Evolutionary conservation across 2,329 filamentous ascomycete species (phyloP).

Genomic region (Aspergillus sp.): DNA sequence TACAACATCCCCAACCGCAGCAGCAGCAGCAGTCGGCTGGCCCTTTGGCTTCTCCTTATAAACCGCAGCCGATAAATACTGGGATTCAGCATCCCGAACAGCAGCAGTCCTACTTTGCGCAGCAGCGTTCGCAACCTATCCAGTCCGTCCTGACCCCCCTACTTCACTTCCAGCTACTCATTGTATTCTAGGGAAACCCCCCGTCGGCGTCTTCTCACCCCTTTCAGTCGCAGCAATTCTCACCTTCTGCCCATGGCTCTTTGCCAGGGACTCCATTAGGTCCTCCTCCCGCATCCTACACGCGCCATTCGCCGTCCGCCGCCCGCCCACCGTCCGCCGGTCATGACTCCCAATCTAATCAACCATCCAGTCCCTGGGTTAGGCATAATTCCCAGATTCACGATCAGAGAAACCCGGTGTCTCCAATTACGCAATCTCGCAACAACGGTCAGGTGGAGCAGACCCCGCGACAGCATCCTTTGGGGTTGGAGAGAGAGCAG

Average conservation of each 20-base stretch:
- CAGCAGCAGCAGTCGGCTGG: constrained; percentile 20
- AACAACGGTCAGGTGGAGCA: constrained; percentile 35
- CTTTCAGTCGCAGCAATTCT: constrained; percentile 29
- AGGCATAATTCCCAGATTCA: constrained; percentile 24
- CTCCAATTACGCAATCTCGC: constrained; percentile 24
- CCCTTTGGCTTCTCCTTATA: constrained; percentile 34
- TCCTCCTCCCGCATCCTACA: constrained; percentile 33
- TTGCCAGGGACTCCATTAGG: constrained; percentile 47
- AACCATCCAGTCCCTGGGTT: constrained; percentile 27
- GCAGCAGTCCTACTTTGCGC: constrained; percentile 33
- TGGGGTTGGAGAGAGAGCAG: constrained; percentile 60
- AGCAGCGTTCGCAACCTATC: constrained; percentile 34
- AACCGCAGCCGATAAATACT: constrained; percentile 31
- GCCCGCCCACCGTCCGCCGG: constrained; percentile 34
- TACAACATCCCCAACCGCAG: constrained; percentile 15
- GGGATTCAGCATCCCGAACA: constrained; percentile 21
- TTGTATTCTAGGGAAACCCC: constrained; percentile 31
- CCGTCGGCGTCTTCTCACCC: constrained; percentile 24
- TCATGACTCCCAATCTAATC: constrained; percentile 27
- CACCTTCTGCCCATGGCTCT: constrained; percentile 34
- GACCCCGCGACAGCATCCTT: constrained; percentile 34
- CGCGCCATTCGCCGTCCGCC: constrained; percentile 32
- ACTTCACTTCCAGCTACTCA: constrained; percentile 30
- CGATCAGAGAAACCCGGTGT: constrained; percentile 20
- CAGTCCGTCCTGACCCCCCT: constrained; percentile 27